phyloP scores from a whole-genome alignment of 1,139 yeast species.

The Zygoascus meyerae region DNA sequence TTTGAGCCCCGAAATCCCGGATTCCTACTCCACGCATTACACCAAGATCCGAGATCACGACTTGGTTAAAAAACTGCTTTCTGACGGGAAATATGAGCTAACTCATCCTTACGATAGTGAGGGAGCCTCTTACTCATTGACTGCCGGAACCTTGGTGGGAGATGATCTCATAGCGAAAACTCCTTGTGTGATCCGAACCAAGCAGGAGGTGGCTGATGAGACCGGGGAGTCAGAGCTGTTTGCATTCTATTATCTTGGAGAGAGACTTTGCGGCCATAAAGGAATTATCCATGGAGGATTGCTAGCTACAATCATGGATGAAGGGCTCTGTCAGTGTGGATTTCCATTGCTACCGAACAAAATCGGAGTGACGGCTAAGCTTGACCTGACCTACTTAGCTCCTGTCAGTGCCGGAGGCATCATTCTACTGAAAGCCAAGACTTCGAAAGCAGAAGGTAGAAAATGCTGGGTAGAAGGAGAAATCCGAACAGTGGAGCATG shows the following conservation, averaged over 20 bases:
- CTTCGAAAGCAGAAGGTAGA: constrained; percentile 64
- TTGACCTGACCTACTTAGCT: constrained; percentile 57
- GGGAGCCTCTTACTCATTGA: constrained; percentile 25
- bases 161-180: constrained; percentile 28
- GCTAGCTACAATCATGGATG: constrained; percentile 77
- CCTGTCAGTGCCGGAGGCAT: constrained; percentile 64
- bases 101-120: constrained; percentile 26
- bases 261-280: constrained; percentile 56
- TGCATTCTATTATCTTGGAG: constrained; percentile 64
- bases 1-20: neutral
- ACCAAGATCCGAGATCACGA: constrained; percentile 22
- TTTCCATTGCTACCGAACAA: constrained; percentile 76
- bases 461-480: constrained; percentile 70
- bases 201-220: constrained; percentile 20
- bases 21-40: constrained; percentile 18
- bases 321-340: constrained; percentile 80
- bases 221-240: constrained; percentile 21
- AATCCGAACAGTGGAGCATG: constrained; percentile 17
- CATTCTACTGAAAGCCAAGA: constrained; percentile 62
- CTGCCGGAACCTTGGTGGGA: constrained; percentile 33
- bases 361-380: constrained; percentile 85
- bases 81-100: constrained; percentile 20
- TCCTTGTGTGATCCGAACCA: constrained; percentile 29
- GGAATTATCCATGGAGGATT: constrained; percentile 86
- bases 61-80: constrained; percentile 20